phyloP scores from a whole-genome alignment of 352 stramenopile species.

The Pythium brassicae region DNA sequence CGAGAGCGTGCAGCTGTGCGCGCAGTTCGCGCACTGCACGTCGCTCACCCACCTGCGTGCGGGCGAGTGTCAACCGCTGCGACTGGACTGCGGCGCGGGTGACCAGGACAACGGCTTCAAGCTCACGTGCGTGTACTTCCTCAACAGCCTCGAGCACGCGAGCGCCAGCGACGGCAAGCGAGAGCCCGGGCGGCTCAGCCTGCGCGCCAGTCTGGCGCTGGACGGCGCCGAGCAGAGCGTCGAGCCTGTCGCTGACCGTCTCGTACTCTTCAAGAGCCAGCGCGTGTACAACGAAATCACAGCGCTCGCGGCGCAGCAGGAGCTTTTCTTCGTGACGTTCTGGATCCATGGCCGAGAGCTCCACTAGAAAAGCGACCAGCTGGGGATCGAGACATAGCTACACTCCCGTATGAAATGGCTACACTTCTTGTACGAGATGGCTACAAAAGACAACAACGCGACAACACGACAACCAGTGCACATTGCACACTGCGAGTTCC shows the following conservation, averaged over 20 bases:
- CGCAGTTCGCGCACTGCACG: conserved; percentile 65
- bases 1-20: conserved; percentile 38
- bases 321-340: conserved; percentile 69
- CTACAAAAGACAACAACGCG: neutral
- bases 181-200: conserved; percentile 9
- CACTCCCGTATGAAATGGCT: neutral
- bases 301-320: conserved; percentile 7
- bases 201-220: conserved; percentile 27
- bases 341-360: conserved; percentile 77
- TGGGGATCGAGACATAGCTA: no score
- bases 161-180: conserved; percentile 2
- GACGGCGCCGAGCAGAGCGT: conserved; percentile 33
- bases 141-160: conserved; percentile 24
- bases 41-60: conserved; percentile 39
- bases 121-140: conserved; percentile 72
- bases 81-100: conserved; percentile 59
- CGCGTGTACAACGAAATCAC: conserved; percentile 68
- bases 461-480: no score
- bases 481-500: neutral
- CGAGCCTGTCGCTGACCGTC: conserved; percentile 30
- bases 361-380: neutral
- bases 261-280: conserved; percentile 71
- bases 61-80: conserved; percentile 44
- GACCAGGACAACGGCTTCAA: conserved; percentile 80
- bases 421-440: neutral